These are phyloP conservation scores for Polyporus tsugae DNA, from an alignment of 1,284 basidiomycete genomes.

Conservation along the genomic window DNA sequence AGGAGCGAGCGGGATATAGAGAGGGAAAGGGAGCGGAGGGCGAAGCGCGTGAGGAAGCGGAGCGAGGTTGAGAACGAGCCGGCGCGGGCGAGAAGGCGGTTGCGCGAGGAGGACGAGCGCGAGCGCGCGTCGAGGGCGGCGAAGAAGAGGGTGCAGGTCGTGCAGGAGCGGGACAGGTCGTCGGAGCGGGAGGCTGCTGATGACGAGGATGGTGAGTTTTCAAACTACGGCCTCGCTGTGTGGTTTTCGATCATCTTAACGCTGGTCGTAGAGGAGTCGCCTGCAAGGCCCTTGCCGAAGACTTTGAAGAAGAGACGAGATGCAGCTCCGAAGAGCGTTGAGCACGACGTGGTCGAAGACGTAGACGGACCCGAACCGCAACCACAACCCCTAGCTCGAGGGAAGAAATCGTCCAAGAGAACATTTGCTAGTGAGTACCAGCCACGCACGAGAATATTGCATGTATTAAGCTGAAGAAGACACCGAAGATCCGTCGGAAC, in stretches of 20 bases:
- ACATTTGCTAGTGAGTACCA: conserved; percentile 5
- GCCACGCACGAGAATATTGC: not conserved
- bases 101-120: conserved; percentile 20
- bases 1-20: conserved; percentile 23
- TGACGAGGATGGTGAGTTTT: conserved; percentile 31
- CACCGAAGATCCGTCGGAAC: conserved; percentile 10
- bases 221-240: not conserved
- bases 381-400: conserved; percentile 7
- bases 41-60: conserved; percentile 32
- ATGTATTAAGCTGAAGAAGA: not conserved
- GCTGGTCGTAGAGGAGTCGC: conserved; percentile 17
- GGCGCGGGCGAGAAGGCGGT: conserved; percentile 23
- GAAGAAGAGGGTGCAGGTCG: conserved; percentile 21
- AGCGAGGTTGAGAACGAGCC: conserved; percentile 28
- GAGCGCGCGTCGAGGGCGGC: conserved; percentile 21
- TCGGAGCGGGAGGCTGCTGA: conserved; percentile 30
- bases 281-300: conserved; percentile 14
- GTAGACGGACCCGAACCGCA: conserved; percentile 10
- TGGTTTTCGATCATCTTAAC: not conserved
- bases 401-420: conserved; percentile 14
- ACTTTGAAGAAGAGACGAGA: conserved; percentile 25
- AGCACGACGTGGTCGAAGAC: conserved; percentile 15
- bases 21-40: conserved; percentile 25
- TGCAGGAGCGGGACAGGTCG: conserved; percentile 19
- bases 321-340: not conserved